A percentile compares a stretch with the other conserved stretches of the same genome.
phyloP scores from a whole-genome alignment of 225 moss, liverwort and hornwort genomes.

The Antitrichia curtipendula region DNA sequence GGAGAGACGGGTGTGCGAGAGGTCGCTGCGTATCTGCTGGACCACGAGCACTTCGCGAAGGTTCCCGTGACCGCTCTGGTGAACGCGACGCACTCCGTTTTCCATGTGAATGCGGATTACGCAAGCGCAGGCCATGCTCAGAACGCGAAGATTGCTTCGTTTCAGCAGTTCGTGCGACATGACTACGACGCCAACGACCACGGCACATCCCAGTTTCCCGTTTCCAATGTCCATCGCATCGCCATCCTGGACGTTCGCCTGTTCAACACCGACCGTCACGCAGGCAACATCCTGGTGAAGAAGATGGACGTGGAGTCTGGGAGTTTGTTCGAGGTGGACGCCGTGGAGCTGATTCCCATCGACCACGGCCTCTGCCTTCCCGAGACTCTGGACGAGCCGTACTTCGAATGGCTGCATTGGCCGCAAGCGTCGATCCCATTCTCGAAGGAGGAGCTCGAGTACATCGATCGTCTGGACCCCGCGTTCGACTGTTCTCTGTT shows the following conservation, averaged over 20 bases:
- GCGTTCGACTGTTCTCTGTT: conserved; percentile 41
- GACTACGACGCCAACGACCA: conserved; percentile 80
- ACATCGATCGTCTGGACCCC: conserved; percentile 48
- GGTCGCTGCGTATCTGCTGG: conserved; percentile 84
- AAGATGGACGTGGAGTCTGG: conserved; percentile 41
- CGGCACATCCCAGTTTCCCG: conserved; percentile 76
- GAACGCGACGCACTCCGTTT: conserved; percentile 64
- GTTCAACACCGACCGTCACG: conserved; percentile 86
- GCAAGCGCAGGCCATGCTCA: background rate
- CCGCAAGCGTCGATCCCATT: conserved; percentile 86
- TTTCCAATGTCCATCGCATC: conserved; percentile 72
- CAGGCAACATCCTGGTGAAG: conserved; percentile 82
- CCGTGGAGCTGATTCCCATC: conserved; percentile 68
- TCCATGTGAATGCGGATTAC: conserved; percentile 57
- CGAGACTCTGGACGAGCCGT: conserved; percentile 75
- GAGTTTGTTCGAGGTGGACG: conserved; percentile 33
- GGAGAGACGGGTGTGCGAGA: conserved; percentile 95
- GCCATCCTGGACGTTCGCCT: conserved; percentile 79
- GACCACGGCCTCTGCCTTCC: conserved; percentile 90
- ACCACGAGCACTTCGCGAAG: conserved; percentile 71
- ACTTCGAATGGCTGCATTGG: conserved; percentile 98
- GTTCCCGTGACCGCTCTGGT: conserved; percentile 78
- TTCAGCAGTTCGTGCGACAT: conserved; percentile 79
- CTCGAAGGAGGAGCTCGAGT: conserved; percentile 67
- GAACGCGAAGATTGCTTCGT: conserved; percentile 68